Percentiles rank a stretch among this genome's conserved stretches.
Evolutionary conservation across 2,329 filamentous ascomycete genomes (phyloP).

Genomic region (Aspergillus clavatus): DNA sequence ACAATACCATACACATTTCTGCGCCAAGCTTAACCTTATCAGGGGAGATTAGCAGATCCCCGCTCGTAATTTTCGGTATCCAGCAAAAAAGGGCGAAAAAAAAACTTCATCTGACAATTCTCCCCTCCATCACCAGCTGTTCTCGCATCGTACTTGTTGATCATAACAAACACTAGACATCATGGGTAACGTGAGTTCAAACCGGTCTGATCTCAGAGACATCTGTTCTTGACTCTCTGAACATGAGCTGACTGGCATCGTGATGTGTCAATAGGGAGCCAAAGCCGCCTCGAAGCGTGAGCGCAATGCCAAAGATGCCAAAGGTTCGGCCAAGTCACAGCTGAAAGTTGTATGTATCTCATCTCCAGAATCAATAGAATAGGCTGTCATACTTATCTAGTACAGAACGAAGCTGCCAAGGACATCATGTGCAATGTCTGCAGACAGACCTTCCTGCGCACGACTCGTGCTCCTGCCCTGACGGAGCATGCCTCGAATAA

Average conservation of each 20-base stretch:
- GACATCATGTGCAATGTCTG: conserved; percentile 72
- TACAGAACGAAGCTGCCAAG: conserved; percentile 66
- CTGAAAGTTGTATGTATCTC: conserved; percentile 58
- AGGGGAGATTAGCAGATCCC: no score
- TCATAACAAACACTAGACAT: no score
- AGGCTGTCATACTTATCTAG: no score
- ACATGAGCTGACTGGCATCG: conserved; percentile 4
- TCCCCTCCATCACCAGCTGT: no score
- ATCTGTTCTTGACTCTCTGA: conserved; percentile 3
- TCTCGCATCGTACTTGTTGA: no score
- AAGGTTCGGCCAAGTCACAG: conserved; percentile 57
- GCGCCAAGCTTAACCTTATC: no score
- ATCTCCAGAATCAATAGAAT: no score
- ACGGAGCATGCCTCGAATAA: conserved; percentile 70
- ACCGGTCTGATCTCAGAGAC: background rate
- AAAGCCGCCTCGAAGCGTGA: conserved; percentile 69
- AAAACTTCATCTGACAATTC: no score
- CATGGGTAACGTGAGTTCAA: conserved; percentile 28
- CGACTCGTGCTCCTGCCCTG: conserved; percentile 66
- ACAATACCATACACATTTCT: no score
- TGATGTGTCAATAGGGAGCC: conserved; percentile 44
- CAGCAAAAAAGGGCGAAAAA: no score
- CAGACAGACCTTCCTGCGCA: conserved; percentile 75
- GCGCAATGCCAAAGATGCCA: conserved; percentile 61
- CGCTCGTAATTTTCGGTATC: no score